Base-by-base conservation (phyloP, 164 flowering plant genomes). In the Dillenia turbinata region DNA sequence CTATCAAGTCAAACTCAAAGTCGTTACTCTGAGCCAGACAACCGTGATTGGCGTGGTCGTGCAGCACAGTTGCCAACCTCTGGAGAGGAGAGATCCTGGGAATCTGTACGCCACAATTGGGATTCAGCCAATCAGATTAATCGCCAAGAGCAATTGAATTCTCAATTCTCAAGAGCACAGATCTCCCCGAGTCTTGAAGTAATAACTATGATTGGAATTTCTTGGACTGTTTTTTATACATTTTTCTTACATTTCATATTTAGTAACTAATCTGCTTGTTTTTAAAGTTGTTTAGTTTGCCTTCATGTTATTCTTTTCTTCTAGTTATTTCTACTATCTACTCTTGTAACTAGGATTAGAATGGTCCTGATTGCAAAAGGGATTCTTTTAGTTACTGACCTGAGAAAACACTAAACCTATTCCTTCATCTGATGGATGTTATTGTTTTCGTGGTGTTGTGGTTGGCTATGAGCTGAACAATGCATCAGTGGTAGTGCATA, bases 41-140 rank as follows among this genome's bases (percentile, higher is more conserved):
- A 75, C 63, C 96, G 96, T 70, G 97, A 91, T 58, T 94, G 99
- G 99, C 96, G 89, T 67, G 84, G 77, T 14, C 82, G 96, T 15
- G 64, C 93, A 33, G 78, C 85, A 11, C 88, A 73, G 56, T 44
- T 76, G 26, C 63, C 83, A 61, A 19, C 81, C 17, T 59, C 87
- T 52, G 80, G 74, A 61, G 96, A 90, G 61, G 96, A 85, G 62
- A 82, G 86, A 62, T 81, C 89, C 48, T 81, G 91, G 89, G 93
- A 84, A 22, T 56, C 81, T 13, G 64, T 71, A 56, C 78, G 88
- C 52, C 90, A 87, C 9, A 79, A 61, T 61, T 80, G 80, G 68
- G 89, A 83, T 44, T 62, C 56, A 8, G 61, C 64, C 22, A 83
- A 80, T 71, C 87, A 82, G 62, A 67, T 52, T 56, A 81, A 76